Evolutionary conservation across 2,329 filamentous ascomycete genomes (phyloP).

Genomic region (Talaromyces sp.): DNA sequence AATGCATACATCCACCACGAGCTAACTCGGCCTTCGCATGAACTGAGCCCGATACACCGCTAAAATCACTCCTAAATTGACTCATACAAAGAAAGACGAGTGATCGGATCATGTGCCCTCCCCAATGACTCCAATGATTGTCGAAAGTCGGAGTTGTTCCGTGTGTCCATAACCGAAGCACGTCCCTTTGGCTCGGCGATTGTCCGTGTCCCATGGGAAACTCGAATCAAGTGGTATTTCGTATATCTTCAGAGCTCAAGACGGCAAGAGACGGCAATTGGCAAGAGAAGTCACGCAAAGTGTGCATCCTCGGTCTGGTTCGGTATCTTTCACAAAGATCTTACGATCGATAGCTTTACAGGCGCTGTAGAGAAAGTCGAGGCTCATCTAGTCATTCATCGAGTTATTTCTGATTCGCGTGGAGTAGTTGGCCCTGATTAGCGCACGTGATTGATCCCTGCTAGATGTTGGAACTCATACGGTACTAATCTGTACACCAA

Average conservation of each 20-base stretch:
- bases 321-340: not conserved
- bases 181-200: not conserved
- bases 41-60: not conserved
- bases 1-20: not conserved
- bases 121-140: not conserved
- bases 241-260: not conserved
- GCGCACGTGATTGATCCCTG: no score
- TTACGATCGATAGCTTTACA: not conserved
- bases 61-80: not conserved
- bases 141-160: not conserved
- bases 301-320: not conserved
- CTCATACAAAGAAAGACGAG: not conserved
- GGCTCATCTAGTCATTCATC: no score
- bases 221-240: not conserved
- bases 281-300: not conserved
- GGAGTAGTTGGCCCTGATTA: not conserved
- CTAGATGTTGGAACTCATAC: no score
- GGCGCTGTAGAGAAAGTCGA: no score
- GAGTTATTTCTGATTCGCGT: not conserved
- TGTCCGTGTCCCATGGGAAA: not conserved
- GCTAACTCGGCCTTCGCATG: not conserved
- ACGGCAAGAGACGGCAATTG: not conserved
- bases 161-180: not conserved
- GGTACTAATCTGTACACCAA: no score
- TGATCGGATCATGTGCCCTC: not conserved